These are phyloP conservation scores for Didymella keratinophila DNA, from an alignment of 2,329 filamentous ascomycete genomes.

Conservation along the genomic window DNA sequence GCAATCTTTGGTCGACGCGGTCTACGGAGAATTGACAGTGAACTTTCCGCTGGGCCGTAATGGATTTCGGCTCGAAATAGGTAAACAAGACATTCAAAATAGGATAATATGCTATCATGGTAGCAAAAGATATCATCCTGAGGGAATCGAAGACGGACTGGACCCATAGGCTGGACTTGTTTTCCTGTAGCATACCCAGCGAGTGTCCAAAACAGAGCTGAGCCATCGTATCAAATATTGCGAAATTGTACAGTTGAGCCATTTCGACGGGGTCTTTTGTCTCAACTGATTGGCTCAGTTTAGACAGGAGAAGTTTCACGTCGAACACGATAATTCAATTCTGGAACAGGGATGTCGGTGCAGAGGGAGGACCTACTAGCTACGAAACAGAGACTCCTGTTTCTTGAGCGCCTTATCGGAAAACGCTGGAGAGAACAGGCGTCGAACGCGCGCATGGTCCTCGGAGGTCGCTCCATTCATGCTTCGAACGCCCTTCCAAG, in stretches of 20 bases:
- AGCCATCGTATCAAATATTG: slow-evolving; percentile 40
- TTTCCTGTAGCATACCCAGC: slow-evolving; percentile 34
- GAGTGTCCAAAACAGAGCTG: slow-evolving; percentile 61
- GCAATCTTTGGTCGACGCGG: not conserved
- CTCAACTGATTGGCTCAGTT: slow-evolving; percentile 20
- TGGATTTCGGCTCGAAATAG: not conserved
- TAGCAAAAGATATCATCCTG: not conserved
- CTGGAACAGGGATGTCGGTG: not conserved
- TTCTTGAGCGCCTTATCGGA: slow-evolving; percentile 44
- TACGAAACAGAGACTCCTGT: slow-evolving; percentile 47
- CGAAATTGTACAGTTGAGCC: slow-evolving; percentile 29
- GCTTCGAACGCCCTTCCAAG: not conserved
- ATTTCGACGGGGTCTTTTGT: slow-evolving; percentile 42
- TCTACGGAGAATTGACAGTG: slow-evolving; percentile 8
- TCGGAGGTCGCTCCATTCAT: not conserved
- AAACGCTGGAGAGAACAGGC: slow-evolving; percentile 44
- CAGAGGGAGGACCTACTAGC: slow-evolving; percentile 34
- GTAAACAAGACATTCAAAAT: not conserved
- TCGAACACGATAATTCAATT: not conserved
- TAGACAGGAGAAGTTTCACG: slow-evolving; percentile 27
- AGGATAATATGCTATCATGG: slow-evolving; percentile 1
- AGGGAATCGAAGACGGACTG: slow-evolving; percentile 12
- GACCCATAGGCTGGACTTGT: slow-evolving; percentile 44
- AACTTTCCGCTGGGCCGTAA: not conserved
- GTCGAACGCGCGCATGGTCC: slow-evolving; percentile 25